Conservation (phyloP, 208 protist genomes). For the Acanthamoeba culbertsoni region DNA sequence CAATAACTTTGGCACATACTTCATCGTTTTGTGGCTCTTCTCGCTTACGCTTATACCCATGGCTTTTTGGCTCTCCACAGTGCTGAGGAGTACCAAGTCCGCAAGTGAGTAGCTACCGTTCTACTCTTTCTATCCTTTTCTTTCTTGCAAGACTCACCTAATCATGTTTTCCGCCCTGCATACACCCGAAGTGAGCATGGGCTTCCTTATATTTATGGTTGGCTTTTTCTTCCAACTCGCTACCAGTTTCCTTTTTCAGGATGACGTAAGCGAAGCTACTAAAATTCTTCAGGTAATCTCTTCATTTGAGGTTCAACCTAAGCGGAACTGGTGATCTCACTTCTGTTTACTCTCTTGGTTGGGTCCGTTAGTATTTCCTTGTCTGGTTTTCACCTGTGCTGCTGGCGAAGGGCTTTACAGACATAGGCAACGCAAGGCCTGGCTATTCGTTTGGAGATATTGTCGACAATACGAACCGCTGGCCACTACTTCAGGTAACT, state of each 20-base stretch:
- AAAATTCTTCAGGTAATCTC: not conserved
- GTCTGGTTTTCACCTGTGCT: slow-evolving; percentile 52
- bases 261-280: not conserved
- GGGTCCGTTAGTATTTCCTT: not conserved
- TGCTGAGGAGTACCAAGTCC: not conserved
- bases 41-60: slow-evolving; percentile 66
- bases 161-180: no score
- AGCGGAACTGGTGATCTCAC: no score
- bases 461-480: not conserved
- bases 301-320: no score
- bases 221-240: not conserved
- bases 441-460: not conserved
- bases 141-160: not conserved
- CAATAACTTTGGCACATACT: slow-evolving; percentile 73
- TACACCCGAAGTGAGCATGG: not conserved
- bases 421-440: not conserved
- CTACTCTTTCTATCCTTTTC: not conserved
- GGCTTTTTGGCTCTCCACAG: slow-evolving; percentile 68
- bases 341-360: no score
- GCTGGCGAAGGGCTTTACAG: slow-evolving; percentile 45
- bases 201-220: slow-evolving; percentile 29
- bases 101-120: not conserved
- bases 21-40: slow-evolving; percentile 73
- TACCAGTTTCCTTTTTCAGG: not conserved
- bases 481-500: slow-evolving; percentile 13